Percentiles rank a stretch among this genome's conserved stretches.
Evolutionary conservation across 148 eudicot genomes (phyloP).

Genomic region (Pharnaceum exiguum): DNA sequence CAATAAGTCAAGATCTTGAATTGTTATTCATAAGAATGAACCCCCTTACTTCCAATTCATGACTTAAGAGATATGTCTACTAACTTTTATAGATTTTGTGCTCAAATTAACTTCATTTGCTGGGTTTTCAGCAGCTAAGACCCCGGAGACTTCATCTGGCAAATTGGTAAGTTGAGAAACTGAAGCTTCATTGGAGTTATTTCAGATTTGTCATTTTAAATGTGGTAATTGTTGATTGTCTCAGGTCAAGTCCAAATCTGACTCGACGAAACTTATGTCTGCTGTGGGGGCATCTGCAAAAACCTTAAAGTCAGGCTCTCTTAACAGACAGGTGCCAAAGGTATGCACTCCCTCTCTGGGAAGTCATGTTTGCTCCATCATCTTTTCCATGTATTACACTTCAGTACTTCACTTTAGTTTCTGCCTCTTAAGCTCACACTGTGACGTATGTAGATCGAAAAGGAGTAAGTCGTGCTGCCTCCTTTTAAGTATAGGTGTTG

Average conservation of each 20-base stretch:
- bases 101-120: conserved; percentile 5
- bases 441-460: not conserved
- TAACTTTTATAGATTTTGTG: not conserved
- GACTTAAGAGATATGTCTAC: too few relatives aligned
- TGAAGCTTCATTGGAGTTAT: not conserved
- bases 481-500: not conserved
- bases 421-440: not conserved
- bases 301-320: conserved; percentile 30
- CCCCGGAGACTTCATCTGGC: conserved; percentile 28
- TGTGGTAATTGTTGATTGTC: conserved; percentile 8
- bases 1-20: too few relatives aligned
- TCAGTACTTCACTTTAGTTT: too few relatives aligned
- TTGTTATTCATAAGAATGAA: too few relatives aligned
- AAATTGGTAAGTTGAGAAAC: conserved; percentile 35
- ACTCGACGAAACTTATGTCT: conserved; percentile 35
- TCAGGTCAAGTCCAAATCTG: conserved; percentile 42
- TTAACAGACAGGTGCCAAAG: conserved; percentile 38
- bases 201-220: conserved; percentile 1
- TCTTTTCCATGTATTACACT: not conserved
- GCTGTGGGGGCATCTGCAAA: conserved; percentile 36
- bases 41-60: too few relatives aligned
- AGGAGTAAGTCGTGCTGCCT: not conserved
- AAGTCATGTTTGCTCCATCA: not conserved
- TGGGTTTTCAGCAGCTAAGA: conserved; percentile 40
- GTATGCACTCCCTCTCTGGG: conserved; percentile 25